Conservation (phyloP, 805 yeast species). For the Kuraishia floccosa region DNA sequence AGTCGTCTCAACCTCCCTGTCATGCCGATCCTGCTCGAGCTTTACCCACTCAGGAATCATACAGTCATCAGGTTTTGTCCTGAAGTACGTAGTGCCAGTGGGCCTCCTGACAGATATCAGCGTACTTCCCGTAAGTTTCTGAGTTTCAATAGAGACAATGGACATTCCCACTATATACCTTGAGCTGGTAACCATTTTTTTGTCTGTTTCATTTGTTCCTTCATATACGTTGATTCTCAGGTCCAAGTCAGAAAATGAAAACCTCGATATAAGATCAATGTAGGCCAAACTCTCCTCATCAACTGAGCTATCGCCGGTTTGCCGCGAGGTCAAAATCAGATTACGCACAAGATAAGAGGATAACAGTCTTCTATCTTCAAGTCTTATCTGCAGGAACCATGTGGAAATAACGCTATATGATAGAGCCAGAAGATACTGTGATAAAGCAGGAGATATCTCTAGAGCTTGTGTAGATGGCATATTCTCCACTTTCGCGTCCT, state of each 20-base stretch:
- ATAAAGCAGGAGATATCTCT: slow-evolving; percentile 35
- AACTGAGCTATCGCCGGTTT: slow-evolving; percentile 12
- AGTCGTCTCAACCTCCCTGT: slow-evolving; percentile 6
- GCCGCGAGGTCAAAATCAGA: slow-evolving; percentile 24
- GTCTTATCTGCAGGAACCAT: slow-evolving; percentile 59
- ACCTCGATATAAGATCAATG: slow-evolving; percentile 57
- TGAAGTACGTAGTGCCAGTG: slow-evolving; percentile 45
- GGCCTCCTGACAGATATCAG: slow-evolving; percentile 48
- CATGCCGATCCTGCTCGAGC: slow-evolving; percentile 5
- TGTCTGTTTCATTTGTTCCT: slow-evolving; percentile 9
- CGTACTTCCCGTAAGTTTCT: slow-evolving; percentile 38
- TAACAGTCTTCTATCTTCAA: slow-evolving; percentile 45
- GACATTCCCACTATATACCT: slow-evolving; percentile 56
- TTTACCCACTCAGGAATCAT: slow-evolving; percentile 17
- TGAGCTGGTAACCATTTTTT: slow-evolving; percentile 11
- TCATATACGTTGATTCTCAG: slow-evolving; percentile 24
- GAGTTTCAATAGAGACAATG: slow-evolving; percentile 45
- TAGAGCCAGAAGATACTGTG: slow-evolving; percentile 48
- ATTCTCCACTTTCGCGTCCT: slow-evolving; percentile 39
- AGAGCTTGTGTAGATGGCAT: slow-evolving; percentile 39
- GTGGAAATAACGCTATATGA: slow-evolving; percentile 59
- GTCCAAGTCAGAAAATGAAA: slow-evolving; percentile 53
- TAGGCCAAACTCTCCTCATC: slow-evolving; percentile 51
- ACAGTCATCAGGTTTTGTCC: slow-evolving; percentile 27
- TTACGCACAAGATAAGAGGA: slow-evolving; percentile 55